These are phyloP conservation scores for Abrus pulchellus DNA, from an alignment of 306 rosid species.

Conservation along the genomic window DNA sequence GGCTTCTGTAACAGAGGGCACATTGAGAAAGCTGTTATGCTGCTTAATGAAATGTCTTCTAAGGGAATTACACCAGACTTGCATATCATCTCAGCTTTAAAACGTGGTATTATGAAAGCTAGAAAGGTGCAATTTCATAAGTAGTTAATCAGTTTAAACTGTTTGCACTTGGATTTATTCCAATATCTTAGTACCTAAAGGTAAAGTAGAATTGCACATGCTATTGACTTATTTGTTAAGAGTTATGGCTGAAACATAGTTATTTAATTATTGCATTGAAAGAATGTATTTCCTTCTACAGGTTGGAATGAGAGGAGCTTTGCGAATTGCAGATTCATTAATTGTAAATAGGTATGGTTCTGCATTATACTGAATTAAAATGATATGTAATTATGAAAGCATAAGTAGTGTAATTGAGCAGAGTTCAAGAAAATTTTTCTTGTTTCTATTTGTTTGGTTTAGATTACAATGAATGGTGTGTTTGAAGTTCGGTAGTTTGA, in stretches of 20 bases:
- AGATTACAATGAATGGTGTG: too few relatives aligned
- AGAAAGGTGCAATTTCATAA: slow-evolving; percentile 58
- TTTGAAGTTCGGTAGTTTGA: too few relatives aligned
- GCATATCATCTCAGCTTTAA: slow-evolving; percentile 48
- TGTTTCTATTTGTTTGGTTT: neutral
- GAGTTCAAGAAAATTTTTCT: slow-evolving; percentile 23
- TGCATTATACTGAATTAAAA: slow-evolving; percentile 1
- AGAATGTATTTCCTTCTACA: slow-evolving; percentile 38
- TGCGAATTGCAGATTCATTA: slow-evolving; percentile 6
- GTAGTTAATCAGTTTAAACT: slow-evolving; percentile 36
- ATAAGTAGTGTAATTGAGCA: neutral
- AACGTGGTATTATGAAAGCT: slow-evolving; percentile 64
- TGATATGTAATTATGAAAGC: slow-evolving; percentile 10
- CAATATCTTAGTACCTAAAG: slow-evolving; percentile 25
- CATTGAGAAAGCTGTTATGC: slow-evolving; percentile 52
- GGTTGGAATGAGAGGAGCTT: slow-evolving; percentile 36
- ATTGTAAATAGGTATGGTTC: slow-evolving; percentile 35
- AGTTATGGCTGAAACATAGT: slow-evolving; percentile 22
- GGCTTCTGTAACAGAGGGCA: slow-evolving; percentile 58
- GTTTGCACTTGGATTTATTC: slow-evolving; percentile 31
- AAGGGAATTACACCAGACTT: slow-evolving; percentile 61
- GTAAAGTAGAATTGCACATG: slow-evolving; percentile 30
- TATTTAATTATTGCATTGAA: slow-evolving; percentile 39
- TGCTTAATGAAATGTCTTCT: slow-evolving; percentile 64
- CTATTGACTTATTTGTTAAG: slow-evolving; percentile 13